phyloP scores from a whole-genome alignment of 169 alveolate species.

The Plasmodium malariae region DNA sequence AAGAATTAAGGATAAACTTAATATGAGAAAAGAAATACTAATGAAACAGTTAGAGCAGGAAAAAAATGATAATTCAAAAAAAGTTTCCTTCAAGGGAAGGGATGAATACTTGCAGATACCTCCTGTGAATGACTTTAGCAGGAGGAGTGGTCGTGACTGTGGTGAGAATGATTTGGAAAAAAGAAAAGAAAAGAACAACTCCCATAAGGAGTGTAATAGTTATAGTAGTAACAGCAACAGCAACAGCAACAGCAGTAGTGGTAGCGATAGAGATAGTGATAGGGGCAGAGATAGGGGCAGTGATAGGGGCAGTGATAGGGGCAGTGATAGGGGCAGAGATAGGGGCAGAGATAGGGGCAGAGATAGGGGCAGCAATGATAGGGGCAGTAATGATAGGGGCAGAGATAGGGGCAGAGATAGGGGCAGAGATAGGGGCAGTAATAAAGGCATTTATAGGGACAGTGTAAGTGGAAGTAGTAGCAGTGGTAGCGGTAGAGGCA shows the following conservation, averaged over 20 bases:
- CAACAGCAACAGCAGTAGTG: background rate
- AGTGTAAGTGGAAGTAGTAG: background rate
- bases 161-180: background rate
- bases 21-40: conserved; percentile 14
- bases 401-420: background rate
- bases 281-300: background rate
- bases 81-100: background rate
- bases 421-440: background rate
- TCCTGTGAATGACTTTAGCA: background rate
- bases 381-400: background rate
- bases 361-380: background rate
- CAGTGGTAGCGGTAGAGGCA: background rate
- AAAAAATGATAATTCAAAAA: background rate
- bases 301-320: background rate
- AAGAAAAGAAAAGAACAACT: background rate
- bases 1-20: conserved; percentile 8
- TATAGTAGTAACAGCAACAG: background rate
- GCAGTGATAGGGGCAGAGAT: background rate
- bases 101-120: background rate
- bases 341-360: background rate
- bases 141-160: background rate
- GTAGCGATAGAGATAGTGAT: background rate
- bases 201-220: background rate
- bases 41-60: conserved; percentile 23
- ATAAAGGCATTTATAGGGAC: background rate